Evolutionary conservation across 2,329 filamentous ascomycete genomes (phyloP).

Genomic region (Amauroascus niger): DNA sequence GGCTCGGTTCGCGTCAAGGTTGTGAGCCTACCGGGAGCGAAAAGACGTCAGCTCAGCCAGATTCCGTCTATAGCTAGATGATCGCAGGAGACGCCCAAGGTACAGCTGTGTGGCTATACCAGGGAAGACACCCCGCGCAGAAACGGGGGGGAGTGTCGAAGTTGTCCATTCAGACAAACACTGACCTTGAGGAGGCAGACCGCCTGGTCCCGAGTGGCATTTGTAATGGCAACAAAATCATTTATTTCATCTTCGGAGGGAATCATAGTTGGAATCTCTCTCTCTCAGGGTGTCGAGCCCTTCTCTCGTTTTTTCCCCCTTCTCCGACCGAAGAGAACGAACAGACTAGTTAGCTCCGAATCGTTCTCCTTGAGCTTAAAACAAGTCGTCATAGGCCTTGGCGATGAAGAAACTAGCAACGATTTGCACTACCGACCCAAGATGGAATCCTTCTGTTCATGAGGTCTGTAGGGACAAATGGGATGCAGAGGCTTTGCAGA

Average conservation of each 20-base stretch:
- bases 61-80: not conserved
- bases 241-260: conserved; percentile 33
- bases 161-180: too few species aligned
- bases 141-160: not conserved
- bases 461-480: too few species aligned
- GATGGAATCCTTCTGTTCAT: too few species aligned
- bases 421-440: too few species aligned
- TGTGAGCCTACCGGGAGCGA: conserved; percentile 32
- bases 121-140: not conserved
- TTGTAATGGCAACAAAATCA: conserved; percentile 36
- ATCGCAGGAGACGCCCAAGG: not conserved
- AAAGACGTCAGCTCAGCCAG: not conserved
- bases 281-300: too few species aligned
- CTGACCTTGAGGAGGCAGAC: conserved; percentile 35
- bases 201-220: conserved; percentile 32
- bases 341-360: not conserved
- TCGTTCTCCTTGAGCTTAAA: not conserved
- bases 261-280: not conserved
- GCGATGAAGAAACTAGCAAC: not conserved
- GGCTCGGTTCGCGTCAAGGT: conserved; percentile 37
- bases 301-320: too few species aligned
- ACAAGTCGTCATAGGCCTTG: conserved; percentile 6
- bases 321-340: not conserved
- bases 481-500: too few species aligned
- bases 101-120: not conserved